Evolutionary conservation across 306 rosid species (phyloP).

Genomic region (Pachyrhizus erosus): DNA sequence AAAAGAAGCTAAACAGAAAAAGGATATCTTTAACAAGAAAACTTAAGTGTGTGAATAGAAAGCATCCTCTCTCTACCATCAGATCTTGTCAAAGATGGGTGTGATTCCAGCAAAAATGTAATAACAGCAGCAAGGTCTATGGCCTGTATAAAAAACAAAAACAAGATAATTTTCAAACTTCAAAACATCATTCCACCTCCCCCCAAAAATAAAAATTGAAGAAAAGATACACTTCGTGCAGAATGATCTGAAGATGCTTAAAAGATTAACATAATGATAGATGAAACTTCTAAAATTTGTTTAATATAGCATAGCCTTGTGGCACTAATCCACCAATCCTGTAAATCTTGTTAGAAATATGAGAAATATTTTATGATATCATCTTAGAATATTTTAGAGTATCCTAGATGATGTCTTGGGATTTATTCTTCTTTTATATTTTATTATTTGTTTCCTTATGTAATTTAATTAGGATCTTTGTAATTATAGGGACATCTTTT

Average conservation of each 20-base stretch:
- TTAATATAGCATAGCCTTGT: neutral
- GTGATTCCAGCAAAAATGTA: slow-evolving; percentile 79
- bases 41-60: slow-evolving; percentile 11
- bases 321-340: neutral
- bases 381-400: too few species aligned
- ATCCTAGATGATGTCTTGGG: too few species aligned
- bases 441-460: too few species aligned
- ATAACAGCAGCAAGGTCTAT: slow-evolving; percentile 82
- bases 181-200: neutral
- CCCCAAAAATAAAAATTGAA: neutral
- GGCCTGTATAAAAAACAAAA: slow-evolving; percentile 63
- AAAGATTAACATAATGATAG: slow-evolving; percentile 10
- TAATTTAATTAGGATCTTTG: too few species aligned
- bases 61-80: slow-evolving; percentile 63
- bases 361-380: too few species aligned
- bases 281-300: slow-evolving; percentile 5
- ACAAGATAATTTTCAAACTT: slow-evolving; percentile 19
- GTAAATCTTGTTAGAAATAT: neutral
- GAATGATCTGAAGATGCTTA: neutral
- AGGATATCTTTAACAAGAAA: neutral
- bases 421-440: too few species aligned
- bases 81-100: slow-evolving; percentile 72
- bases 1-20: neutral
- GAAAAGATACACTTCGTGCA: neutral
- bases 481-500: too few species aligned